These are phyloP conservation scores for Fomitiporia mediterranea DNA, from an alignment of 1,284 basidiomycete species.

Conservation along the genomic window DNA sequence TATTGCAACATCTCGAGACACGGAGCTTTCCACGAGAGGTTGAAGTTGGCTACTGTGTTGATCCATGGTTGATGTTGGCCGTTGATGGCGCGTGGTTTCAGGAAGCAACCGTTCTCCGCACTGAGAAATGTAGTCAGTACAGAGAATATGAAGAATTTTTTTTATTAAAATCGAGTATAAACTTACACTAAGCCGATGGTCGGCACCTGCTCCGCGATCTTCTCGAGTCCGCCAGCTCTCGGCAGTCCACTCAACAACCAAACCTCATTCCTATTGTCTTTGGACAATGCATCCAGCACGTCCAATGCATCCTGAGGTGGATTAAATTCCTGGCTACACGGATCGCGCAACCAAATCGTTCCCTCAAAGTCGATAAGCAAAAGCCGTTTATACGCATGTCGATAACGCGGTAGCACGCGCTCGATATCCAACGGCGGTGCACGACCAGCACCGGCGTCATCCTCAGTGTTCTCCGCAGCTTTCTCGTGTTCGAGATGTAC, in stretches of 20 bases:
- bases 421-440: conserved; percentile 42
- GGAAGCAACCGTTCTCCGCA: conserved; percentile 85
- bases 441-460: conserved; percentile 36
- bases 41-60: conserved; percentile 73
- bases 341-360: conserved; percentile 62
- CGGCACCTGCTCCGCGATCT: conserved; percentile 55
- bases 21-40: conserved; percentile 73
- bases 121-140: conserved; percentile 33
- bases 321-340: conserved; percentile 40
- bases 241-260: conserved; percentile 80
- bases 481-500: conserved; percentile 59
- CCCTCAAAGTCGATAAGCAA: conserved; percentile 80
- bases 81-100: conserved; percentile 49
- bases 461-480: conserved; percentile 29
- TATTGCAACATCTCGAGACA: conserved; percentile 81
- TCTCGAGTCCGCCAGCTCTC: conserved; percentile 57
- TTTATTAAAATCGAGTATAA: neutral
- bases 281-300: conserved; percentile 55
- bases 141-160: neutral
- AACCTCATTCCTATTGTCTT: conserved; percentile 69
- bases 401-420: conserved; percentile 54
- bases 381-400: conserved; percentile 58
- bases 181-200: conserved; percentile 71
- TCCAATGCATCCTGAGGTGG: conserved; percentile 53
- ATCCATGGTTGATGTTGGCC: conserved; percentile 48